Percentiles rank a stretch among this genome's conserved stretches.
Conservation (phyloP, 2,329 filamentous ascomycete species). For the Pezicula carpinea region DNA sequence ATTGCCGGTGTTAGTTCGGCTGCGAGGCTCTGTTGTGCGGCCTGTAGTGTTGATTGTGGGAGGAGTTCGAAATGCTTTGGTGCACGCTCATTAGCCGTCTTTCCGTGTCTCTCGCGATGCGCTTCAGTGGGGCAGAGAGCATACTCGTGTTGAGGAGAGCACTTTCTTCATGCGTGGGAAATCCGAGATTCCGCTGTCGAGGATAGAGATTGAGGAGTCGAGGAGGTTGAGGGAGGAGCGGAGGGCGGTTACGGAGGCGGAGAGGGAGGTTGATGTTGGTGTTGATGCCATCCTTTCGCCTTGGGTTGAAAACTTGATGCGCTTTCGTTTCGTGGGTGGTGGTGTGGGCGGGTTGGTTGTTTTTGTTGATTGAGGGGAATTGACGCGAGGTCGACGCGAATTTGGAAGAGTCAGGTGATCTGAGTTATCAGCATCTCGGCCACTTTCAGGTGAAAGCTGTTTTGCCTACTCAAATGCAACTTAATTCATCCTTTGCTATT, state of each 20-base stretch:
- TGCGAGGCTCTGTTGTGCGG: conserved; percentile 60
- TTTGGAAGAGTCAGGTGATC: too few relatives aligned
- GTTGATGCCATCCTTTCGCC: conserved; percentile 1
- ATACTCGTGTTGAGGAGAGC: conserved; percentile 29
- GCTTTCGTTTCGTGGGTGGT: too few relatives aligned
- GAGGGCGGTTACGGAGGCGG: conserved; percentile 32
- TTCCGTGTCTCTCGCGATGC: too few relatives aligned
- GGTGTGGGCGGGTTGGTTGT: too few relatives aligned
- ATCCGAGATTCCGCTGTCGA: conserved; percentile 25
- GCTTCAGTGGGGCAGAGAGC: too few relatives aligned
- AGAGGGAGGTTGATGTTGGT: conserved; percentile 21
- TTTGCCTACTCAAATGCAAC: too few relatives aligned
- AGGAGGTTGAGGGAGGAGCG: conserved; percentile 33
- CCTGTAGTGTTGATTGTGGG: conserved; percentile 57
- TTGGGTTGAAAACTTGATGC: too few relatives aligned
- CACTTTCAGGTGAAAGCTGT: too few relatives aligned
- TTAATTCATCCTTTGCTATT: too few relatives aligned
- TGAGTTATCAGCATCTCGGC: too few relatives aligned
- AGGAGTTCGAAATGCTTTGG: conserved; percentile 68
- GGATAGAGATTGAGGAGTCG: conserved; percentile 26
- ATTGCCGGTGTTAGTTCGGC: conserved; percentile 72
- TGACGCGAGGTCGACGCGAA: too few relatives aligned
- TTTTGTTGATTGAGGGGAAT: too few relatives aligned
- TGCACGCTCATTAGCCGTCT: neutral
- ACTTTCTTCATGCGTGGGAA: conserved; percentile 32